Evolutionary conservation across 306 rosid genomes (phyloP).

Genomic region (Gynostemma pentaphyllum): DNA sequence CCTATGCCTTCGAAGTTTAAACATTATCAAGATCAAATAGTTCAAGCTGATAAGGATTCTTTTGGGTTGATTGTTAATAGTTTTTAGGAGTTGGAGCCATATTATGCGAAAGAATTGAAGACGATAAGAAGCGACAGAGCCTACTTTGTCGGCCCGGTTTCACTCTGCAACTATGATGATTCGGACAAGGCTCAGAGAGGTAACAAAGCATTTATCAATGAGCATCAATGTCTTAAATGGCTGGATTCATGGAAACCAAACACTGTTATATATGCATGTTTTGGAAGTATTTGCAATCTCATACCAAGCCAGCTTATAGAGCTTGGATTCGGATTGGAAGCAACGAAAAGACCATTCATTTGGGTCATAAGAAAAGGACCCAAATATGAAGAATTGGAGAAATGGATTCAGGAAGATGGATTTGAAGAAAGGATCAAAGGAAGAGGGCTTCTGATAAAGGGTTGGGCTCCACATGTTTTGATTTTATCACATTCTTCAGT

Average conservation of each 20-base stretch:
- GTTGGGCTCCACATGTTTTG: not conserved
- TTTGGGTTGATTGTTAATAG: slow-evolving; percentile 32
- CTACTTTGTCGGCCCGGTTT: slow-evolving; percentile 27
- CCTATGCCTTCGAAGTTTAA: not conserved
- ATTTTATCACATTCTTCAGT: not conserved
- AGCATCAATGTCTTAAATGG: not conserved
- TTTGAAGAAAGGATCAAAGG: not conserved
- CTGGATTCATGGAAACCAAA: not conserved
- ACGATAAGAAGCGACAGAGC: not conserved
- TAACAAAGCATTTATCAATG: slow-evolving; percentile 16
- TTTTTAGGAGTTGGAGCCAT: slow-evolving; percentile 35
- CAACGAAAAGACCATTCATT: not conserved
- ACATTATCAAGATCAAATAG: not conserved
- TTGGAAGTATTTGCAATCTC: not conserved
- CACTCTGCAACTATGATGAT: slow-evolving; percentile 25
- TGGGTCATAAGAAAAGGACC: not conserved
- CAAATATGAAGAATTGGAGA: not conserved
- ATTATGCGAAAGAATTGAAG: slow-evolving; percentile 20
- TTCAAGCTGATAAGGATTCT: slow-evolving; percentile 18
- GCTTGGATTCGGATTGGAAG: not conserved
- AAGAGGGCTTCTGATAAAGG: not conserved
- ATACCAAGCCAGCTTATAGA: not conserved
- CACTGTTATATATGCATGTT: not conserved
- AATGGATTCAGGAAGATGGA: not conserved
- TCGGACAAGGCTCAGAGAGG: slow-evolving; percentile 34